Percentiles rank a stretch among this genome's conserved stretches.
Conservation (phyloP, 805 yeast species). For the Wickerhamomyces chambardii region DNA sequence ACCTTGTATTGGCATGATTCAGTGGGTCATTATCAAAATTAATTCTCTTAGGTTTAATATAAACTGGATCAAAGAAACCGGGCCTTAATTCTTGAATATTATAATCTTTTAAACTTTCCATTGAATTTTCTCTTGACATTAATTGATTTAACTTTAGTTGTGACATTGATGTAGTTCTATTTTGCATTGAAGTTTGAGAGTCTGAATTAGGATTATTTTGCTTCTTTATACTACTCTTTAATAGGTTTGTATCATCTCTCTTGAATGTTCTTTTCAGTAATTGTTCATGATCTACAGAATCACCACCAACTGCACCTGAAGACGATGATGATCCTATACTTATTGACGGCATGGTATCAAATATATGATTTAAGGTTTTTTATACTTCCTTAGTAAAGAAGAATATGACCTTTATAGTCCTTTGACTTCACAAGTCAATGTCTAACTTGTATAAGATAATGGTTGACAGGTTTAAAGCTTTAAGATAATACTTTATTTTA, state of each 20-base stretch:
- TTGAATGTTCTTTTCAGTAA: background rate
- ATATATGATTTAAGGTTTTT: too few relatives aligned
- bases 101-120: conserved; percentile 25
- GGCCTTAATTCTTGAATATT: conserved; percentile 36
- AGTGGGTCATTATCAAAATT: background rate
- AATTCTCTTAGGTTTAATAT: conserved; percentile 17
- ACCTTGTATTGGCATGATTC: background rate
- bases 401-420: too few relatives aligned
- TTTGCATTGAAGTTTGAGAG: conserved; percentile 2
- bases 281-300: too few relatives aligned
- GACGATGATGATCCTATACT: too few relatives aligned
- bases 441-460: too few relatives aligned
- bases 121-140: conserved; percentile 12
- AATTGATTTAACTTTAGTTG: conserved; percentile 22
- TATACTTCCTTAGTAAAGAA: too few relatives aligned
- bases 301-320: too few relatives aligned
- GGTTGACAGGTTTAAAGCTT: too few relatives aligned
- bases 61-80: conserved; percentile 40
- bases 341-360: too few relatives aligned
- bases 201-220: conserved; percentile 1
- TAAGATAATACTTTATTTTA: too few relatives aligned
- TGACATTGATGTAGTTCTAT: conserved; percentile 25
- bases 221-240: background rate
- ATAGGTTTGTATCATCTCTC: background rate
- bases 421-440: too few relatives aligned